Evolutionary conservation across 345 rosid species (phyloP), one percentile per base, ranked within the genome.

Genomic region (Bruguiera gymnorhiza): DNA sequence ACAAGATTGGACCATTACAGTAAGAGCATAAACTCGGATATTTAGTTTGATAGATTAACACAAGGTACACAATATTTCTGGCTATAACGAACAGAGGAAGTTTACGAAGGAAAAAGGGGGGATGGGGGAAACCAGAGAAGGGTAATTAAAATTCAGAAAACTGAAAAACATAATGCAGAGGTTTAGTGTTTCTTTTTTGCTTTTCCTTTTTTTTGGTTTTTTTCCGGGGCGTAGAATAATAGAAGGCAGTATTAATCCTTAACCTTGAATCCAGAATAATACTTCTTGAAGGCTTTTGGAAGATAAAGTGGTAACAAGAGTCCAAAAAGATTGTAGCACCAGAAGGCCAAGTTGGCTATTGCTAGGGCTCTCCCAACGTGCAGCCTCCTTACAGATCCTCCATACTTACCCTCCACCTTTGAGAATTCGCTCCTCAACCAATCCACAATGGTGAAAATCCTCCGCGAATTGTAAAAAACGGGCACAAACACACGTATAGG

Each of bases 271-370:
- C 62, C 68, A 79, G 82, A 62, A 74, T 86, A 92, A 63, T 92
- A 90, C 75, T 78, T 82, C 70, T 80, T 84, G 59, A 95, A 89
- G 68, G 93, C 99, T 73, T 61, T 86, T 1, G 97, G 97, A 61
- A 90, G 78, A 67, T 87, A 90, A 74, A 92, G 85, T 70, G 99
- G 98, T 70, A 95, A 74, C 84, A 95, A 69, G 76, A 95, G 85
- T 11, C 93, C 87, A 74, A 90, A 87, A 43, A 95, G 87, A 84
- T 95, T 95, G 81, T 84, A 92, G 82, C 93, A 75, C 98, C 98
- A 87, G 24, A 95, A 60, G 19, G 82, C 97, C 81, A 86, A 70
- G 59, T 95, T 94, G 23, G 86, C 87, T 73, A 76, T 72, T 18
- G 93, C 96, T 24, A 91, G 87, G 20, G 64, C 80, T 75, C 87